A percentile compares a stretch with the other conserved stretches of the same genome.
phyloP scores from a whole-genome alignment of 106 monocot species.

The Dendrobium huoshanense region DNA sequence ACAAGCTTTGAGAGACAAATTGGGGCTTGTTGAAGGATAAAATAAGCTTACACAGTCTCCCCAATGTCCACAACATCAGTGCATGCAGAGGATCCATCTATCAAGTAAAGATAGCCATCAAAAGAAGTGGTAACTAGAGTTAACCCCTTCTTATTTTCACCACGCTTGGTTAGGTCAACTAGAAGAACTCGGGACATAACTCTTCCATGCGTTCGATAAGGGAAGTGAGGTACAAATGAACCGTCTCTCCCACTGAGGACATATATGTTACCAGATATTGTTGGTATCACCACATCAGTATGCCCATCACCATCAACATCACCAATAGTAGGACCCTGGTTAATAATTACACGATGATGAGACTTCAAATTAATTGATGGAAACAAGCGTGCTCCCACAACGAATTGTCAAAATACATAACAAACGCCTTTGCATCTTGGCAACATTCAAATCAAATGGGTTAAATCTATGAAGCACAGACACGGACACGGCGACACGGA shows the following conservation, averaged over 20 bases:
- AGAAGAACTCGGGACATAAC: constrained; percentile 88
- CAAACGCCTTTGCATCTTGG: too few relatives aligned
- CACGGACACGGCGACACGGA: too few relatives aligned
- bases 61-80: constrained; percentile 97
- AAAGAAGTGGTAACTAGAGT: constrained; percentile 91
- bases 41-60: constrained; percentile 74
- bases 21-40: background rate
- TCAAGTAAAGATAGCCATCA: constrained; percentile 95
- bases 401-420: too few relatives aligned
- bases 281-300: constrained; percentile 86
- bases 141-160: constrained; percentile 61
- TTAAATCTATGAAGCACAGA: background rate
- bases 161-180: constrained; percentile 64
- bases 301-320: constrained; percentile 94
- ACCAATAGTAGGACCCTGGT: constrained; percentile 89
- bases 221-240: constrained; percentile 68
- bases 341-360: background rate
- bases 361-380: background rate
- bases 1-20: background rate
- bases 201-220: constrained; percentile 80
- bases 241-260: constrained; percentile 96
- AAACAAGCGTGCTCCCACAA: background rate
- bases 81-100: constrained; percentile 92
- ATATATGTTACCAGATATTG: constrained; percentile 90
- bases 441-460: background rate